Conservation (phyloP, 352 stramenopile species). For the Globisporangium nodosum region DNA sequence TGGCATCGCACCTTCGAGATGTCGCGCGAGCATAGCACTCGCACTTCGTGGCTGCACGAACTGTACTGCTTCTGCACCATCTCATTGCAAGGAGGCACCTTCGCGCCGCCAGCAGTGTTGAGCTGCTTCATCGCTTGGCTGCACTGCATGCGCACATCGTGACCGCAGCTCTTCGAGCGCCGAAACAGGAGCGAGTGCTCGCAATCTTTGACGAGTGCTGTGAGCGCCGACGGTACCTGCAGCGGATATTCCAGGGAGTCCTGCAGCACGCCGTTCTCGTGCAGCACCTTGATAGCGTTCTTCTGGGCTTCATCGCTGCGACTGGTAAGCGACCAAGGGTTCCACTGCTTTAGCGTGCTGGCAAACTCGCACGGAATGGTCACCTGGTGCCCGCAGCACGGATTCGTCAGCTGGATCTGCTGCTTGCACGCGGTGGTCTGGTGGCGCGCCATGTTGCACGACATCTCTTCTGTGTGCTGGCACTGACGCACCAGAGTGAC, state of each 20-base stretch:
- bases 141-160: slow-evolving; percentile 54
- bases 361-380: slow-evolving; percentile 25
- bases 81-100: slow-evolving; percentile 17
- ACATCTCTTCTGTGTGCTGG: slow-evolving; percentile 34
- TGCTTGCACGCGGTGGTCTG: slow-evolving; percentile 26
- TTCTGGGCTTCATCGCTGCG: not conserved
- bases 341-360: slow-evolving; percentile 28
- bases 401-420: slow-evolving; percentile 20
- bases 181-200: slow-evolving; percentile 28
- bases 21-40: slow-evolving; percentile 33
- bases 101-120: slow-evolving; percentile 1
- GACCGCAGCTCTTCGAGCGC: slow-evolving; percentile 37
- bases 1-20: slow-evolving; percentile 27
- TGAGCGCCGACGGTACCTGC: slow-evolving; percentile 17
- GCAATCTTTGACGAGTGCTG: slow-evolving; percentile 31
- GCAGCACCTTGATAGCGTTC: slow-evolving; percentile 19
- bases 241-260: slow-evolving; percentile 29
- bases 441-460: slow-evolving; percentile 43
- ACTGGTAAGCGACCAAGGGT: slow-evolving; percentile 31
- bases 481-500: slow-evolving; percentile 34
- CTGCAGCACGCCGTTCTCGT: slow-evolving; percentile 27
- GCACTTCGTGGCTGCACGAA: slow-evolving; percentile 35
- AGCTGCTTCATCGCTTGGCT: slow-evolving; percentile 40
- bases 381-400: slow-evolving; percentile 42
- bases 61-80: slow-evolving; percentile 20